phyloP scores from a whole-genome alignment of 306 rosid species.

The Vigna trinervia region DNA sequence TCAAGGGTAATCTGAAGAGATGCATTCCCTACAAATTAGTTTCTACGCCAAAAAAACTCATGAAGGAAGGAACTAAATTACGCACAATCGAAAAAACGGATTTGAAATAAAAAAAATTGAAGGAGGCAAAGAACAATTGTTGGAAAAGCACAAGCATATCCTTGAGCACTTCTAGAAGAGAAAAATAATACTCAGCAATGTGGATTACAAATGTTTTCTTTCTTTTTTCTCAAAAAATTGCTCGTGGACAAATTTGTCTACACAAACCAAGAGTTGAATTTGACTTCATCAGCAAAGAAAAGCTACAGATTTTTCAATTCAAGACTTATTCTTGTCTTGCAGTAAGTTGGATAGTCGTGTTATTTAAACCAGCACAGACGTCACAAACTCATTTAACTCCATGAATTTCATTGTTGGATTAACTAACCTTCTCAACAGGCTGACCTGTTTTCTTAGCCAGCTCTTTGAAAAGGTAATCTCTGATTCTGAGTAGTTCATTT shows the following conservation, averaged over 20 bases:
- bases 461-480: constrained; percentile 77
- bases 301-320: constrained; percentile 29
- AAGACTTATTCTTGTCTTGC: background rate
- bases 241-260: too few relatives aligned
- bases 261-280: background rate
- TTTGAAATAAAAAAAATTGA: constrained; percentile 20
- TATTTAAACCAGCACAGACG: constrained; percentile 13
- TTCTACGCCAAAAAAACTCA: constrained; percentile 30
- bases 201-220: too few relatives aligned
- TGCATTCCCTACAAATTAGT: constrained; percentile 40
- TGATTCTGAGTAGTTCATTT: constrained; percentile 83
- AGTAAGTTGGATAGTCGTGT: constrained; percentile 8
- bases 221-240: too few relatives aligned
- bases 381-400: constrained; percentile 28
- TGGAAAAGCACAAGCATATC: constrained; percentile 9
- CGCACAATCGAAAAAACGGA: constrained; percentile 32
- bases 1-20: constrained; percentile 70
- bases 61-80: constrained; percentile 17
- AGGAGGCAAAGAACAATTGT: constrained; percentile 12
- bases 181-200: too few relatives aligned
- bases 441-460: constrained; percentile 84
- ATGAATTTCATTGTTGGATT: constrained; percentile 29
- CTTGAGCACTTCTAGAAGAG: background rate
- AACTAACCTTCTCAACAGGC: constrained; percentile 84
- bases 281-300: constrained; percentile 28